Evolutionary conservation across 176 grass and related monocot species (phyloP).

Genomic region (Bonia amplexicaulis): DNA sequence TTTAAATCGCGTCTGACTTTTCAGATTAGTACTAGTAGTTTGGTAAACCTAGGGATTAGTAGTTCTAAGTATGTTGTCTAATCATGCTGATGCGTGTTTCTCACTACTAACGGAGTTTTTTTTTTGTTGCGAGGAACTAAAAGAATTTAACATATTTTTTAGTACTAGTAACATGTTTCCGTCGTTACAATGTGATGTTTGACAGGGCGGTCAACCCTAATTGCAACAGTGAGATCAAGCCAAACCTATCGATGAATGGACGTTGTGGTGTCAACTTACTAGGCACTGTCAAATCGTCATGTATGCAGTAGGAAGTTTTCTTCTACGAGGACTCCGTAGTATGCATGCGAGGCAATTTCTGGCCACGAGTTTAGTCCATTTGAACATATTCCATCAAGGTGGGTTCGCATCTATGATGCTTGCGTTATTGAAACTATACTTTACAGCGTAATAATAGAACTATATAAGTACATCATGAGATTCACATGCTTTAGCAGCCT

Average conservation of each 20-base stretch:
- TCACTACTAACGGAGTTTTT: background rate
- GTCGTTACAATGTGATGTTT: background rate
- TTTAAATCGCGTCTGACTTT: constrained; percentile 22
- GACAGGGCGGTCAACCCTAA: background rate
- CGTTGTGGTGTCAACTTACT: no score
- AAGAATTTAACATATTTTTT: background rate
- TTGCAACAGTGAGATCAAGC: background rate
- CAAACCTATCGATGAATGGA: background rate
- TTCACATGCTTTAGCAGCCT: no score
- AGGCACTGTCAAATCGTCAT: no score
- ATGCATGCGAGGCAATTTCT: no score
- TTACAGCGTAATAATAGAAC: no score
- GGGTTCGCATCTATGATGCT: no score
- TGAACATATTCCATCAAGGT: no score
- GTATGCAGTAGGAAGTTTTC: no score
- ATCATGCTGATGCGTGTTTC: background rate
- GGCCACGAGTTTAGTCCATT: no score
- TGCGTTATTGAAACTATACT: no score
- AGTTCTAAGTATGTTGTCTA: background rate
- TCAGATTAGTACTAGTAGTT: background rate
- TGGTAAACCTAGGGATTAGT: background rate
- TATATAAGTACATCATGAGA: no score
- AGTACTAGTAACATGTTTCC: background rate
- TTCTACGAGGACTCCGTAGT: no score
- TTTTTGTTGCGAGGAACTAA: background rate